Conservation (phyloP, 148 eudicot species). For the Silene uniflora region DNA sequence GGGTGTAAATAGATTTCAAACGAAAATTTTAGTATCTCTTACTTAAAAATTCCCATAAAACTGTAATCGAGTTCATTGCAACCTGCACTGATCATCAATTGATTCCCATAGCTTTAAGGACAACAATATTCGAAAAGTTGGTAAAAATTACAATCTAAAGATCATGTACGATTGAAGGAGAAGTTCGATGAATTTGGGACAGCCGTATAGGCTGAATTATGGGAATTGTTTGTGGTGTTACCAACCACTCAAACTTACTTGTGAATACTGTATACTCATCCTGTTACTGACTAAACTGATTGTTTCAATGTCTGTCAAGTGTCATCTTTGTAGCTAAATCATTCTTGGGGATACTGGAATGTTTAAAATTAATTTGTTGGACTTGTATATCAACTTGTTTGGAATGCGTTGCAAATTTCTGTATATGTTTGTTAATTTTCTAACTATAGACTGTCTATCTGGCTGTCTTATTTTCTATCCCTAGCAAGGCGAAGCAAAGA, state of each 20-base stretch:
- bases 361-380: background rate
- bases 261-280: background rate
- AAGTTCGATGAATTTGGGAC: no score
- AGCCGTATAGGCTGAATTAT: background rate
- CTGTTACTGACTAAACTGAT: background rate
- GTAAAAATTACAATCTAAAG: no score
- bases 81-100: no score
- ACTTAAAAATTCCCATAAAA: no score
- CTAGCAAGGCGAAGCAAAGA: conserved; percentile 99
- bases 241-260: background rate
- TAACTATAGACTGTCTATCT: conserved; percentile 1
- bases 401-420: background rate
- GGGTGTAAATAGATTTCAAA: no score
- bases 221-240: background rate
- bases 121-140: no score
- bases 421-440: background rate
- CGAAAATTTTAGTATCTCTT: no score
- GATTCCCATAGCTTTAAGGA: no score
- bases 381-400: background rate
- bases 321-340: background rate
- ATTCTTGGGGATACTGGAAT: no score
- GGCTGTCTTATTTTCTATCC: conserved; percentile 13
- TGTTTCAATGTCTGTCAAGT: background rate
- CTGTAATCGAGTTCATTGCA: no score
- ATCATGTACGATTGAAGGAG: no score